Evolutionary conservation across 257 asterid genomes (phyloP).

Genomic region (Ligustrum vulgare): DNA sequence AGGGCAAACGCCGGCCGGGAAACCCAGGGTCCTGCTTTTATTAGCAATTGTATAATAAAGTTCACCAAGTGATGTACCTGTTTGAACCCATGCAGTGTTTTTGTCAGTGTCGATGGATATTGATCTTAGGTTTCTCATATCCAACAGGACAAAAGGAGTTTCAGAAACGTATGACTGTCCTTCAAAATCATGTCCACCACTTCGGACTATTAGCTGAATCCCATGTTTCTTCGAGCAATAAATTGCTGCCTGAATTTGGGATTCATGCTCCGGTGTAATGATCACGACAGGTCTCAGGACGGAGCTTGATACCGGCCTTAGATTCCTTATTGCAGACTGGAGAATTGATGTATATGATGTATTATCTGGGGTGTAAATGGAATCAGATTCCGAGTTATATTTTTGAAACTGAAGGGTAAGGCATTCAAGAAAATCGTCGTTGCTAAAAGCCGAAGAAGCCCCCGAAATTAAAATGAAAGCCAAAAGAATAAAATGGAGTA

Average conservation of each 20-base stretch:
- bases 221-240: slow-evolving; percentile 30
- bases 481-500: not conserved
- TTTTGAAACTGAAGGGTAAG: slow-evolving; percentile 17
- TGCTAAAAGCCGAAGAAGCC: slow-evolving; percentile 16
- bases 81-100: slow-evolving; percentile 34
- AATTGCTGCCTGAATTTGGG: slow-evolving; percentile 30
- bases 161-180: slow-evolving; percentile 33
- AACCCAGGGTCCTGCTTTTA: slow-evolving; percentile 31
- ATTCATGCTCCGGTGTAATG: slow-evolving; percentile 26
- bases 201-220: slow-evolving; percentile 24
- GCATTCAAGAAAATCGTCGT: slow-evolving; percentile 26
- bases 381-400: slow-evolving; percentile 17
- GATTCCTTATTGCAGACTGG: slow-evolving; percentile 9
- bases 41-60: slow-evolving; percentile 30
- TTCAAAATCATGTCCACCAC: slow-evolving; percentile 47
- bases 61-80: slow-evolving; percentile 30
- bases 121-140: slow-evolving; percentile 31
- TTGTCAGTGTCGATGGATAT: slow-evolving; percentile 1
- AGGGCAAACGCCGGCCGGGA: slow-evolving; percentile 29
- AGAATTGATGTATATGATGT: slow-evolving; percentile 28
- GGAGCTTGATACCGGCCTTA: slow-evolving; percentile 5
- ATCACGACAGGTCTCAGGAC: slow-evolving; percentile 24
- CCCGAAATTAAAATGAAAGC: slow-evolving; percentile 6
- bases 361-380: slow-evolving; percentile 32
- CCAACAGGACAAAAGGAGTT: slow-evolving; percentile 30